Evolutionary conservation across 164 flowering plant genomes (phyloP), one percentile per base, ranked within the genome.

Genomic region (Annona squamosa): DNA sequence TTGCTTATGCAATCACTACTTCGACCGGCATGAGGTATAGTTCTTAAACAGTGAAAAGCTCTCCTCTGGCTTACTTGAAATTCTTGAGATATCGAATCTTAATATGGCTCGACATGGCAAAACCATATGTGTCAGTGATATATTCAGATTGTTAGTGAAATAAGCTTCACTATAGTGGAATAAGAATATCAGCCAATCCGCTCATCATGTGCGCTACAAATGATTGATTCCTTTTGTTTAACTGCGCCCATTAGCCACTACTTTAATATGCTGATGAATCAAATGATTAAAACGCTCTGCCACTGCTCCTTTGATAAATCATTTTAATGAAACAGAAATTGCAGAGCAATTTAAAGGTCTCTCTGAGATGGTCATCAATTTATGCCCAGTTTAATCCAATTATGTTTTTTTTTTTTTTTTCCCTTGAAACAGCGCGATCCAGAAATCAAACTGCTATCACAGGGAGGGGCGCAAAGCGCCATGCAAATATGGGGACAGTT

Each of bases 401-500:
- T 59, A 17, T 4, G 52, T 9, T 59, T 43, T 48, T 5, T 44
- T 59, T 65, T 64, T 47, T 64, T 68, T 46, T n/a, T n/a, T n/a
- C n/a, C n/a, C 48, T 18, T 10, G 16, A 43, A 67, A 67, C 86
- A 93, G 98, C 69, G 94, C 97, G 9, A 89, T 93, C 70, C 84
- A 75, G 76, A 85, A 66, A 81, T 82, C 96, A 6, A 87, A 88
- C 68, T 91, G 98, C 65, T 89, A 79, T 75, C 96, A 91, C 79
- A 76, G 61, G 64, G 78, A 85, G 75, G 97, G 97, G 68, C 91
- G 86, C 65, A 16, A 78, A 1, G 91, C 87, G 68, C 5, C 83
- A 16, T 93, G 98, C 78, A 26, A 71, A 26, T 85, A 82, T 76
- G 84, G 79, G 19, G 74, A 72, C 63, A 75, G 37, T 59, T 41